These are phyloP conservation scores for Yamadazyma triangularis DNA, from an alignment of 1,139 yeast genomes.

Conservation along the genomic window DNA sequence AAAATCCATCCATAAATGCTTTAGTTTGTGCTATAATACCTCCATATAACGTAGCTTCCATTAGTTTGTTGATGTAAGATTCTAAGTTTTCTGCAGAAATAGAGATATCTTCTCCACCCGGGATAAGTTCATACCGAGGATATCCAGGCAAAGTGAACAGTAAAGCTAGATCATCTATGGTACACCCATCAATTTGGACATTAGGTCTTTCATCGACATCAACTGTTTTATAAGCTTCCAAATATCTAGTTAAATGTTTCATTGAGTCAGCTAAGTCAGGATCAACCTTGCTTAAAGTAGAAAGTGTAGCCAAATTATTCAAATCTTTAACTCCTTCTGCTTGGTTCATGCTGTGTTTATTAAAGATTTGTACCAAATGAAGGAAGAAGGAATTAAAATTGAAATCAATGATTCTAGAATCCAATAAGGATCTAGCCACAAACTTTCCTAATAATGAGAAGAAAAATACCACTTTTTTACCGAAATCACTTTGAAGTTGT, in stretches of 20 bases:
- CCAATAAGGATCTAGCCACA: conserved; percentile 81
- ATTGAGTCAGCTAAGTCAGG: conserved; percentile 58
- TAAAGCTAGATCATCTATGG: conserved; percentile 52
- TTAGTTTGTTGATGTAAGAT: conserved; percentile 51
- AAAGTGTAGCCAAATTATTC: conserved; percentile 30
- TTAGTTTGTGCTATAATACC: conserved; percentile 67
- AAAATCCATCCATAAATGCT: conserved; percentile 77
- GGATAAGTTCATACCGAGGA: conserved; percentile 53
- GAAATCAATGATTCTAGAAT: conserved; percentile 82
- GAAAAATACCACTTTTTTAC: conserved; percentile 43
- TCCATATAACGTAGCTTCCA: conserved; percentile 56
- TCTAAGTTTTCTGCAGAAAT: conserved; percentile 56
- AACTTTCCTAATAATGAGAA: conserved; percentile 76
- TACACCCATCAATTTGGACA: conserved; percentile 36
- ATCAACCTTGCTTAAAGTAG: conserved; percentile 54
- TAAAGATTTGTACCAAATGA: conserved; percentile 35
- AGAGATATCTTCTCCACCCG: conserved; percentile 47
- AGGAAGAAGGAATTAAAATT: conserved; percentile 72
- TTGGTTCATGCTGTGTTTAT: conserved; percentile 12
- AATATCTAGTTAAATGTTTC: conserved; percentile 44
- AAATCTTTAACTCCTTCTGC: conserved; percentile 18
- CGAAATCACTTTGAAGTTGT: conserved; percentile 28
- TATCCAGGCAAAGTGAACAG: conserved; percentile 78
- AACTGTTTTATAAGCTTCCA: conserved; percentile 20
- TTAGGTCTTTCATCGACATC: conserved; percentile 16